phyloP scores from a whole-genome alignment of 768 basidiomycete species.

The Mrakia blollopis region DNA sequence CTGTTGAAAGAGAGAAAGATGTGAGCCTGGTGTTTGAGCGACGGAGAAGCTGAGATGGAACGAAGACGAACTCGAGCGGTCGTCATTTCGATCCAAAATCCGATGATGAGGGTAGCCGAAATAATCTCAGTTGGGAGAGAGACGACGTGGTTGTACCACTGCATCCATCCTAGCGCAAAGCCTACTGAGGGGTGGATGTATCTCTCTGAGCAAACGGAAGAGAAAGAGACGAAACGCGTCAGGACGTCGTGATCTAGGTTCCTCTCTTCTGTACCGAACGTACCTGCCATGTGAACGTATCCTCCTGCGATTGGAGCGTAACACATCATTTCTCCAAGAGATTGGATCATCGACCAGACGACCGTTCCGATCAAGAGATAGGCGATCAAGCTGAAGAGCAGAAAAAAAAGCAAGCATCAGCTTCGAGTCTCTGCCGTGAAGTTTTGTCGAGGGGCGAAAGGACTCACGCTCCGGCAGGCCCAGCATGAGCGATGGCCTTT shows the following conservation, averaged over 20 bases:
- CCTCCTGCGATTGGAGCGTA: slow-evolving; percentile 62
- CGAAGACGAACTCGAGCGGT: neutral
- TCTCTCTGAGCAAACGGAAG: neutral
- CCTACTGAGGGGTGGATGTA: slow-evolving; percentile 41
- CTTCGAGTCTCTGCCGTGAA: no score
- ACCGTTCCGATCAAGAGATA: slow-evolving; percentile 45
- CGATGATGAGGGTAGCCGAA: slow-evolving; percentile 42
- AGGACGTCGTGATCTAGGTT: no score
- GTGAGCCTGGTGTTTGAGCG: no score
- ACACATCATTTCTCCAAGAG: slow-evolving; percentile 73
- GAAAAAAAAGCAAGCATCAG: no score
- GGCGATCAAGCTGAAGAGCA: slow-evolving; percentile 49
- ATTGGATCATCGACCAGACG: slow-evolving; percentile 42
- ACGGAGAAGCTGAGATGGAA: no score
- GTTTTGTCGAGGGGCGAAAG: no score
- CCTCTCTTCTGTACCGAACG: no score
- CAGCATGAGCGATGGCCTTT: slow-evolving; percentile 55
- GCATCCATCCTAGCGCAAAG: slow-evolving; percentile 41
- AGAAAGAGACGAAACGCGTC: no score
- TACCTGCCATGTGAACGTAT: slow-evolving; percentile 22
- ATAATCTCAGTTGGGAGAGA: slow-evolving; percentile 45
- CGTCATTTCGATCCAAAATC: slow-evolving; percentile 53
- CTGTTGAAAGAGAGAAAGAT: no score
- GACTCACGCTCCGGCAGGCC: slow-evolving; percentile 57
- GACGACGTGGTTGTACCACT: slow-evolving; percentile 47